phyloP scores from a whole-genome alignment of 1,284 basidiomycete genomes.

The Sanghuangporus weigelae region DNA sequence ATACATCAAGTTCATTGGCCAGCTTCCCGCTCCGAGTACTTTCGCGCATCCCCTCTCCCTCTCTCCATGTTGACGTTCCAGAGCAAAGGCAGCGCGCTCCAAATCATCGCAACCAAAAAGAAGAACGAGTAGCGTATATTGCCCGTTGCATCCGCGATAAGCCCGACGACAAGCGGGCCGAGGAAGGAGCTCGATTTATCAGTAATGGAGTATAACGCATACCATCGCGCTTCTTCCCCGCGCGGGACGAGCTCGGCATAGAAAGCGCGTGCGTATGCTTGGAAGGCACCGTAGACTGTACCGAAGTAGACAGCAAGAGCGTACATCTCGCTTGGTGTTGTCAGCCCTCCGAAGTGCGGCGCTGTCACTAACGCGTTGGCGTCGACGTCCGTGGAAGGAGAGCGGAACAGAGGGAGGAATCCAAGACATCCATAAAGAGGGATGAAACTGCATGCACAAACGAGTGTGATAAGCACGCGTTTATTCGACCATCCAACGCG shows the following conservation, averaged over 20 bases:
- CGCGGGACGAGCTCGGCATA: slow-evolving; percentile 76
- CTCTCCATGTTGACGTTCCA: slow-evolving; percentile 59
- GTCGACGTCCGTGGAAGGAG: not conserved
- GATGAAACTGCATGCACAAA: slow-evolving; percentile 61
- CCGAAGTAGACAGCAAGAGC: slow-evolving; percentile 80
- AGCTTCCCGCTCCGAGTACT: not conserved
- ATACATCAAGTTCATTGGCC: not conserved
- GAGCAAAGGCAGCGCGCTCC: slow-evolving; percentile 74
- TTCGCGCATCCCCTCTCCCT: slow-evolving; percentile 33
- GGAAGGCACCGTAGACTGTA: slow-evolving; percentile 70
- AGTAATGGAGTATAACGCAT: slow-evolving; percentile 82
- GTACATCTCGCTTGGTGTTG: slow-evolving; percentile 80
- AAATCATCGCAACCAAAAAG: slow-evolving; percentile 79
- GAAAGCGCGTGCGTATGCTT: slow-evolving; percentile 74
- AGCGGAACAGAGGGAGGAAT: slow-evolving; percentile 50
- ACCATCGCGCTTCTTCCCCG: slow-evolving; percentile 79
- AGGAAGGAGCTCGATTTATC: slow-evolving; percentile 89
- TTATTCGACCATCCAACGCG: slow-evolving; percentile 61
- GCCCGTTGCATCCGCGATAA: slow-evolving; percentile 81
- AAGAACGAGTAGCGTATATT: slow-evolving; percentile 89
- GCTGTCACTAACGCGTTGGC: slow-evolving; percentile 8
- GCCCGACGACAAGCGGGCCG: slow-evolving; percentile 80
- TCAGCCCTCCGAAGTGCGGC: slow-evolving; percentile 62
- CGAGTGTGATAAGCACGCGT: slow-evolving; percentile 59
- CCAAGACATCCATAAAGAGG: slow-evolving; percentile 82